A percentile compares a stretch with the other conserved stretches of the same genome.
These are phyloP conservation scores for Thalassiosira oceanica DNA, from an alignment of 352 stramenopile genomes.

Conservation along the genomic window DNA sequence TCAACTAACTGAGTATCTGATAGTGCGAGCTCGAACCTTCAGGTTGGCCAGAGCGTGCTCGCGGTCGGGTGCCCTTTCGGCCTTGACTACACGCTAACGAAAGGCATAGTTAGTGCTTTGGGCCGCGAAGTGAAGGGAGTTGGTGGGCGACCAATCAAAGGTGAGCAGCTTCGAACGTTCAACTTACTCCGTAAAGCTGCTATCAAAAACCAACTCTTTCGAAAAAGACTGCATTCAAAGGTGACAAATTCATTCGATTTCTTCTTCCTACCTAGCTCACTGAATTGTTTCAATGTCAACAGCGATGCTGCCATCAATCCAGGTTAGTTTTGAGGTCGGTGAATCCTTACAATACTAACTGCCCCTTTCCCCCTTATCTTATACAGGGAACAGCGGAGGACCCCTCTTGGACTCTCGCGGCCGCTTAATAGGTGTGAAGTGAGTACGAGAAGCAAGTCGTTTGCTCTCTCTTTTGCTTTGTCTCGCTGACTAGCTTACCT, in stretches of 20 bases:
- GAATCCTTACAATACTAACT: slow-evolving; percentile 1
- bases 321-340: too few species aligned
- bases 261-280: too few species aligned
- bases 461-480: too few species aligned
- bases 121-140: slow-evolving; percentile 56
- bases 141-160: slow-evolving; percentile 66
- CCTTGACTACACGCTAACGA: slow-evolving; percentile 82
- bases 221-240: slow-evolving; percentile 13
- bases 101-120: slow-evolving; percentile 47
- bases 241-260: too few species aligned
- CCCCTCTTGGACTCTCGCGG: slow-evolving; percentile 77
- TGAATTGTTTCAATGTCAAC: too few species aligned
- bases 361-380: slow-evolving; percentile 43
- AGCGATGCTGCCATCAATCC: slow-evolving; percentile 83
- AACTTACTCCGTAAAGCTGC: too few species aligned
- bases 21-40: too few species aligned
- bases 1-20: too few species aligned
- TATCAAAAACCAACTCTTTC: too few species aligned
- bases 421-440: slow-evolving; percentile 83
- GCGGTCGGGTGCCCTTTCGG: slow-evolving; percentile 87
- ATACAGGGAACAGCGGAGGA: slow-evolving; percentile 84
- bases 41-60: slow-evolving; percentile 78
- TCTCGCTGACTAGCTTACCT: slow-evolving; percentile 7
- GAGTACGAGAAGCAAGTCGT: too few species aligned
- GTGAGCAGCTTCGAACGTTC: too few species aligned